A percentile compares a stretch with the other conserved stretches of the same genome.
Conservation (phyloP, 495 filamentous ascomycete species). For the Copromyces sp. region DNA sequence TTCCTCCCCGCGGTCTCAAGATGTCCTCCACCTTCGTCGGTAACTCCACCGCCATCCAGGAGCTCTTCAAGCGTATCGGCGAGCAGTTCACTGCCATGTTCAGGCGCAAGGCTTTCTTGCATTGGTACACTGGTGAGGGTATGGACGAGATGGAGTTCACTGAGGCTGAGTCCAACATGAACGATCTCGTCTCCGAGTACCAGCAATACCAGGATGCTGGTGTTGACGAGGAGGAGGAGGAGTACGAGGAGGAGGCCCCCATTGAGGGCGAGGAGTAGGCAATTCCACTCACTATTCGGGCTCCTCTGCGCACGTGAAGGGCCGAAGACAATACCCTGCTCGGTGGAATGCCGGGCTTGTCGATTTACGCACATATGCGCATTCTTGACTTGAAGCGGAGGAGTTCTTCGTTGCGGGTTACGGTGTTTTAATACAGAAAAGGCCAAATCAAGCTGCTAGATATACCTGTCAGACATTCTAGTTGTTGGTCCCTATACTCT, state of each 20-base stretch:
- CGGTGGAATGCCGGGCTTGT: neutral
- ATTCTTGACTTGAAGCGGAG: slow-evolving; percentile 1
- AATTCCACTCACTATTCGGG: neutral
- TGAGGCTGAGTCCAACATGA: slow-evolving; percentile 99
- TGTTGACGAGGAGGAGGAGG: slow-evolving; percentile 60
- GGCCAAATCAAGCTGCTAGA: slow-evolving; percentile 10
- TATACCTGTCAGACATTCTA: slow-evolving; percentile 11
- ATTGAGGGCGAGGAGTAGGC: slow-evolving; percentile 43
- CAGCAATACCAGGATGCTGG: slow-evolving; percentile 99
- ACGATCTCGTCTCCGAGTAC: slow-evolving; percentile 99
- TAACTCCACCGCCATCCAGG: slow-evolving; percentile 99
- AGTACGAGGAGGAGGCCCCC: slow-evolving; percentile 52
- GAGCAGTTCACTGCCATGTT: slow-evolving; percentile 99
- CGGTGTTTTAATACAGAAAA: slow-evolving; percentile 11
- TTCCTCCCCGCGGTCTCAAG: slow-evolving; percentile 94
- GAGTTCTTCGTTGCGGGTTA: slow-evolving; percentile 9
- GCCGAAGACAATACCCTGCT: neutral
- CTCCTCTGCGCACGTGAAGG: neutral
- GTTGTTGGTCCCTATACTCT: slow-evolving; percentile 3
- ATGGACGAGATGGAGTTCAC: slow-evolving; percentile 99
- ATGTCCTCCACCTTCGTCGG: slow-evolving; percentile 99
- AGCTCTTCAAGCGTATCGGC: slow-evolving; percentile 99
- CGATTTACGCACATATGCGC: neutral
- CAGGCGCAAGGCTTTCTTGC: slow-evolving; percentile 99
- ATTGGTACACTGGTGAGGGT: slow-evolving; percentile 99